phyloP scores from a whole-genome alignment of 73 alveolate species.

The Paramecium sonneborni region DNA sequence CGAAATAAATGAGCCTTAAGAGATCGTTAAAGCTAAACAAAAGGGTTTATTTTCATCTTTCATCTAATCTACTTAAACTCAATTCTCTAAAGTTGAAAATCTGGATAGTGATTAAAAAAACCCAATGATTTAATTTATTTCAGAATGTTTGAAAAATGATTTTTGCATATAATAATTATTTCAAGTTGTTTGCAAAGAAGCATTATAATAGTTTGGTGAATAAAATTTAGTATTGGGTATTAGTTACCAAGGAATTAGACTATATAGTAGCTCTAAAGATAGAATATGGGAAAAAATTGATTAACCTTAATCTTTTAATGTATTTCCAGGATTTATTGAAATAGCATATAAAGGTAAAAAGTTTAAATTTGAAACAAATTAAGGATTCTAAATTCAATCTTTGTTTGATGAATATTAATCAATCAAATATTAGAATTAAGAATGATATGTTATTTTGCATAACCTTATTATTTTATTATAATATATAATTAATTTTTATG shows the following conservation, averaged over 20 bases:
- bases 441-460: background rate
- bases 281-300: background rate
- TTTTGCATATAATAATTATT: background rate
- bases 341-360: background rate
- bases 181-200: background rate
- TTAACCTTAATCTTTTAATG: background rate
- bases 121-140: background rate
- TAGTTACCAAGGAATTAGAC: constrained; percentile 6
- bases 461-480: background rate
- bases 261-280: background rate
- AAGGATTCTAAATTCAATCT: constrained; percentile 32
- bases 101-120: background rate
- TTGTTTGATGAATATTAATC: constrained; percentile 43
- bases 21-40: background rate
- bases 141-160: background rate
- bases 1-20: background rate
- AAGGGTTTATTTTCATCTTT: background rate
- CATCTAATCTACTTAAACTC: background rate
- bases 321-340: constrained; percentile 13
- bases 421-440: background rate
- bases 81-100: background rate
- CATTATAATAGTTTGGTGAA: background rate
- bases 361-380: background rate
- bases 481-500: background rate
- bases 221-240: background rate